A percentile compares a stretch with the other conserved stretches of the same genome.
These are phyloP conservation scores for Solidago caesia DNA, from an alignment of 129 eudicot species.

Conservation along the genomic window DNA sequence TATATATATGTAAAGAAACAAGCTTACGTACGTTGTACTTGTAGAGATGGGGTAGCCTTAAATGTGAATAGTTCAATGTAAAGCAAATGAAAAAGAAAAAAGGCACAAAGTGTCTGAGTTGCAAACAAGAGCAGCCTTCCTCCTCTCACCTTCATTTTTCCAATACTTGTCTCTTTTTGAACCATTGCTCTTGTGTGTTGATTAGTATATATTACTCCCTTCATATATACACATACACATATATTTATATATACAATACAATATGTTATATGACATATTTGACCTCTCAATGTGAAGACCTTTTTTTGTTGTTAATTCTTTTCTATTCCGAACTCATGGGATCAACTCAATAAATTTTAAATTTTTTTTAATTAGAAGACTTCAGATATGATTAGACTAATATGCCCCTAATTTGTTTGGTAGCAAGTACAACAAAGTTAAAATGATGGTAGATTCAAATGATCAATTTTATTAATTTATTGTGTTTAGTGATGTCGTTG, in stretches of 20 bases:
- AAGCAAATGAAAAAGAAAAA: slow-evolving; percentile 30
- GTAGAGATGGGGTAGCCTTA: slow-evolving; percentile 26
- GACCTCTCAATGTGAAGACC: slow-evolving; percentile 27
- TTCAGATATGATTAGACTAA: slow-evolving; percentile 6
- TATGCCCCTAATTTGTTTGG: background rate
- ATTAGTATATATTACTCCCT: slow-evolving; percentile 5
- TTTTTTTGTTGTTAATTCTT: background rate
- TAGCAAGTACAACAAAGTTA: slow-evolving; percentile 11
- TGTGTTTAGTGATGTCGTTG: background rate
- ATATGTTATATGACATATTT: background rate
- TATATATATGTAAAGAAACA: background rate
- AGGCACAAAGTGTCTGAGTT: slow-evolving; percentile 36
- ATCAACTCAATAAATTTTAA: slow-evolving; percentile 29
- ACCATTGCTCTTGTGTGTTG: slow-evolving; percentile 11
- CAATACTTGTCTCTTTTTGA: slow-evolving; percentile 19
- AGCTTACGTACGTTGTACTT: slow-evolving; percentile 38
- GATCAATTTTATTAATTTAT: background rate
- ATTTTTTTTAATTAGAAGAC: background rate
- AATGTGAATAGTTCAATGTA: slow-evolving; percentile 18
- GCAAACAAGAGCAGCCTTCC: slow-evolving; percentile 25
- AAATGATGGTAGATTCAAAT: background rate
- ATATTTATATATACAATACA: background rate
- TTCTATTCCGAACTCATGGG: slow-evolving; percentile 23
- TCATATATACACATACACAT: slow-evolving; percentile 7
- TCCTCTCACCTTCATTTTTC: slow-evolving; percentile 34